These are phyloP conservation scores for Verticillium alfalfae DNA, from an alignment of 2,329 filamentous ascomycete species.

Conservation along the genomic window DNA sequence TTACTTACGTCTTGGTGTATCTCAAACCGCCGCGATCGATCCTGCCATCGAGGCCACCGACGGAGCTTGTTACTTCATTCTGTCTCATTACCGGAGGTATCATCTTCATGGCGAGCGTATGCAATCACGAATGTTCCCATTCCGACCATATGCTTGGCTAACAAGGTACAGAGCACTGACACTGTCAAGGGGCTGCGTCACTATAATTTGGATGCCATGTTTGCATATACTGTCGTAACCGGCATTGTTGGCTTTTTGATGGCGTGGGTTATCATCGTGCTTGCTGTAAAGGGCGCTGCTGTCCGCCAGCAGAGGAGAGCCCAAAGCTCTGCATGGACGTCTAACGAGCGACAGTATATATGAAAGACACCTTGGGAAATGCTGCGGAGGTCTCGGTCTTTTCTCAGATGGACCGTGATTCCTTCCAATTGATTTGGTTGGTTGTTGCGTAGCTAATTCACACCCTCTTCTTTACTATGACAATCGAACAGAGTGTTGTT, in stretches of 20 bases:
- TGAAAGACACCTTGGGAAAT: too few relatives aligned
- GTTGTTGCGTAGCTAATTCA: too few relatives aligned
- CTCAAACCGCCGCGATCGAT: slow-evolving; percentile 75
- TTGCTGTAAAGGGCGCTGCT: slow-evolving; percentile 88
- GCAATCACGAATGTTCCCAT: slow-evolving; percentile 27
- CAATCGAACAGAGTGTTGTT: too few relatives aligned
- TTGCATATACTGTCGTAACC: slow-evolving; percentile 84
- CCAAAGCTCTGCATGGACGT: too few relatives aligned
- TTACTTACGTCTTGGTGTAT: slow-evolving; percentile 78
- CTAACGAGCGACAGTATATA: too few relatives aligned
- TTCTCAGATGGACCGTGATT: too few relatives aligned
- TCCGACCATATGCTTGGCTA: background rate
- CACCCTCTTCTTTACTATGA: too few relatives aligned
- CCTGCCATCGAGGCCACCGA: slow-evolving; percentile 78
- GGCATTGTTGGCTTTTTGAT: slow-evolving; percentile 78
- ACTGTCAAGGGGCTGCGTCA: slow-evolving; percentile 71
- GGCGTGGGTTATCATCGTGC: slow-evolving; percentile 72
- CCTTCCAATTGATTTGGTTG: too few relatives aligned
- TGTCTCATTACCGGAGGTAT: slow-evolving; percentile 82
- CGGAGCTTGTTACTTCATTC: slow-evolving; percentile 82
- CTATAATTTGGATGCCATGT: slow-evolving; percentile 82
- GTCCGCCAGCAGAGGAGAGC: slow-evolving; percentile 26
- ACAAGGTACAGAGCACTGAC: slow-evolving; percentile 56
- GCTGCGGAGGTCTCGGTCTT: too few relatives aligned
- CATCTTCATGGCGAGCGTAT: slow-evolving; percentile 85